phyloP scores from a whole-genome alignment of 495 filamentous ascomycete genomes.

The Lepraria neglecta region DNA sequence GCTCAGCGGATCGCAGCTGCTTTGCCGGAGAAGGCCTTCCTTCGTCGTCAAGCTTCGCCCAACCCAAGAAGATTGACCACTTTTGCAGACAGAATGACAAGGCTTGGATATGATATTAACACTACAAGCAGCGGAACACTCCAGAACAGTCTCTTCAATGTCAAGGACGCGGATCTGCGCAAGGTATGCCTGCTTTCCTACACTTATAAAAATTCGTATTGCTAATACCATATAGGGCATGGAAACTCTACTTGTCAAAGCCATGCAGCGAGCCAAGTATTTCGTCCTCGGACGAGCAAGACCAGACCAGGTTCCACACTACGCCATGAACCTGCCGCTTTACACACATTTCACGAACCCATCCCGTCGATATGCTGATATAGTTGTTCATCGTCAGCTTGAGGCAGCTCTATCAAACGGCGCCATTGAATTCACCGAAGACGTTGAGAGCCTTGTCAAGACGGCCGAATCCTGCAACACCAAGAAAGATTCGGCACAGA shows the following conservation, averaged over 20 bases:
- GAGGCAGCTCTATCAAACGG: conserved; percentile 80
- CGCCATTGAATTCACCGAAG: conserved; percentile 78
- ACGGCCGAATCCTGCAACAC: conserved; percentile 94
- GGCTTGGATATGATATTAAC: conserved; percentile 82
- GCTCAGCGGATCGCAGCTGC: conserved; percentile 73
- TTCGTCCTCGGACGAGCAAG: conserved; percentile 69
- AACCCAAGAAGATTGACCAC: conserved; percentile 82
- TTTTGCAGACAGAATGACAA: conserved; percentile 88
- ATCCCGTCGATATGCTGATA: conserved; percentile 87
- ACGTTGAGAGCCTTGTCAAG: conserved; percentile 81
- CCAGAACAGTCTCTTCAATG: conserved; percentile 86
- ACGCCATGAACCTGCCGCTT: conserved; percentile 82
- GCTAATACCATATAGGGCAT: conserved; percentile 56
- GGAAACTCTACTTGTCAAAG: conserved; percentile 89
- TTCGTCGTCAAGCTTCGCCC: conserved; percentile 78
- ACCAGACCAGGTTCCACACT: conserved; percentile 74
- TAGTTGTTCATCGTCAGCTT: conserved; percentile 92
- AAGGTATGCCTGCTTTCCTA: conserved; percentile 46
- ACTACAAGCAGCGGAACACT: conserved; percentile 80
- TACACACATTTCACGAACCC: conserved; percentile 98
- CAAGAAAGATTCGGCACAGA: conserved; percentile 97
- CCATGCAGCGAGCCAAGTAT: conserved; percentile 95
- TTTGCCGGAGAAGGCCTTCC: conserved; percentile 85
- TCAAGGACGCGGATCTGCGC: conserved; percentile 78
- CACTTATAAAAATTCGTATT: not conserved